These are phyloP conservation scores for Lactifluus subvellereus DNA, from an alignment of 768 basidiomycete species.

Conservation along the genomic window DNA sequence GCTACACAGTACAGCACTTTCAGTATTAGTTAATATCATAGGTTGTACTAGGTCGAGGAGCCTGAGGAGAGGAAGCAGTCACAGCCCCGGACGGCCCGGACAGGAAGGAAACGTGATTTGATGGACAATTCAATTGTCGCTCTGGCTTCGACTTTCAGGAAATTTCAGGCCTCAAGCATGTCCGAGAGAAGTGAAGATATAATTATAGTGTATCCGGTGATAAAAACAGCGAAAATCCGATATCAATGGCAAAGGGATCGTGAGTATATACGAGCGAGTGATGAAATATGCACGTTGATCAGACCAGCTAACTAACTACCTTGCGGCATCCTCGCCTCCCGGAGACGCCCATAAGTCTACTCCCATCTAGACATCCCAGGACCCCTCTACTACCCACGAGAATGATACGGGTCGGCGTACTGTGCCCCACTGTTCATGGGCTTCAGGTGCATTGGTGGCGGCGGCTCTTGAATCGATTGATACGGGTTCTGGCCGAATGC, in stretches of 20 bases:
- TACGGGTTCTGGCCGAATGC: constrained; percentile 25
- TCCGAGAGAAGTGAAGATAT: neutral
- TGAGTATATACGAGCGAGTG: neutral
- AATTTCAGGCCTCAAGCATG: no score
- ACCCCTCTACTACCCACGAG: neutral
- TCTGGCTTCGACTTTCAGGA: no score
- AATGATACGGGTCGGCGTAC: constrained; percentile 8
- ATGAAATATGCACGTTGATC: neutral
- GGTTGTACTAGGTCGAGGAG: no score
- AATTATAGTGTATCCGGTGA: neutral
- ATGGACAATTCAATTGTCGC: no score
- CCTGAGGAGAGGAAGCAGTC: no score
- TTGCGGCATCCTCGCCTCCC: neutral
- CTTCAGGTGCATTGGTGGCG: constrained; percentile 29
- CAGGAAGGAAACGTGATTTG: no score
- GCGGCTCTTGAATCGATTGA: constrained; percentile 31
- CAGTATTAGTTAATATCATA: no score
- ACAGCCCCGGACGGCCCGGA: no score
- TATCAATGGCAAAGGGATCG: neutral
- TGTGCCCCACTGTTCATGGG: constrained; percentile 17
- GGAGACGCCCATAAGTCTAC: neutral
- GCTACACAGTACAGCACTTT: neutral
- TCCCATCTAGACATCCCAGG: neutral
- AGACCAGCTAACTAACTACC: neutral
- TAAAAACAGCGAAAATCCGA: neutral